phyloP scores from a whole-genome alignment of 495 filamentous ascomycete species.

The Aspergillus egyptiacus region DNA sequence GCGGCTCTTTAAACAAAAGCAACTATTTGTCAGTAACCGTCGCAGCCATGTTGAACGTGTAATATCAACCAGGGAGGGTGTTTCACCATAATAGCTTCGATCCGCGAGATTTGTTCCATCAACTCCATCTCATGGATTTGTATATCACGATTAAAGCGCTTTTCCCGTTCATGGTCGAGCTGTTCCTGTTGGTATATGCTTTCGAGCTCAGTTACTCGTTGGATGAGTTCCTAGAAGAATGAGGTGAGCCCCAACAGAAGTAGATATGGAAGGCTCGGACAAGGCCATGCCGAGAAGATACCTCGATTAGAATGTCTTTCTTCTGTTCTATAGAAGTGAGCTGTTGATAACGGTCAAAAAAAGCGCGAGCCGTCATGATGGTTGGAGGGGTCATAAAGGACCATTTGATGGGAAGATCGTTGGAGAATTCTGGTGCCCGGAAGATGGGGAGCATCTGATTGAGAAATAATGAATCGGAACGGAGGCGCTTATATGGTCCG shows the following conservation, averaged over 20 bases:
- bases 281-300: conserved; percentile 20
- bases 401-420: conserved; percentile 5
- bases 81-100: conserved; percentile 45
- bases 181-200: conserved; percentile 43
- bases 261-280: not conserved
- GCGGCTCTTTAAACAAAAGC: conserved; percentile 47
- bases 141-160: conserved; percentile 50
- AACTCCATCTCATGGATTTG: conserved; percentile 49
- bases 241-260: conserved; percentile 5
- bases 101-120: conserved; percentile 46
- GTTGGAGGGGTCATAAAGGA: not conserved
- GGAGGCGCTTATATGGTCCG: conserved; percentile 5
- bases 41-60: not conserved
- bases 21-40: conserved; percentile 21
- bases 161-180: conserved; percentile 49
- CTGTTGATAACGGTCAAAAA: conserved; percentile 44
- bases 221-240: conserved; percentile 43
- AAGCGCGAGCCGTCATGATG: conserved; percentile 32
- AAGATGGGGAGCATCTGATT: conserved; percentile 3
- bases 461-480: not conserved
- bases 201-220: conserved; percentile 42
- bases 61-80: conserved; percentile 8
- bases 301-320: conserved; percentile 51
- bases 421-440: not conserved
- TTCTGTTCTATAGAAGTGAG: conserved; percentile 42